Conservation (phyloP, 306 rosid genomes). For the Begonia masoniana region DNA sequence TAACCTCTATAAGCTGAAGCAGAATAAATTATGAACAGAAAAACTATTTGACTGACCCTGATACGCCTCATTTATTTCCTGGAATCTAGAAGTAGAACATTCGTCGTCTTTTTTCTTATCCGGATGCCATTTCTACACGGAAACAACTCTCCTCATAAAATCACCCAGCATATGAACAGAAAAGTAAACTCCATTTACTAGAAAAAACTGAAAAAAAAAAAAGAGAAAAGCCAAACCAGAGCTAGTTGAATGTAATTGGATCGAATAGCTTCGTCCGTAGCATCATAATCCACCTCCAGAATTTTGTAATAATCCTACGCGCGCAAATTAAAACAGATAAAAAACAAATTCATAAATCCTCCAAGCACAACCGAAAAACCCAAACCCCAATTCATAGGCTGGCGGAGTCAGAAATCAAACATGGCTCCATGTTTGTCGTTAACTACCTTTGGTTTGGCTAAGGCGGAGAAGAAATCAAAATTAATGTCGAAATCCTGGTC, state of each 20-base stretch:
- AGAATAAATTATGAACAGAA: not conserved
- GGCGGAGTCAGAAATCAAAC: not conserved
- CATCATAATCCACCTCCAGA: conserved; percentile 87
- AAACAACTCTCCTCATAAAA: conserved; percentile 1
- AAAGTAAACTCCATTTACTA: not conserved
- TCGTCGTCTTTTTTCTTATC: conserved; percentile 70
- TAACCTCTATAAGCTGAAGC: no score
- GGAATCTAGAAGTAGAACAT: conserved; percentile 58
- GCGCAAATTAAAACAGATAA: not conserved
- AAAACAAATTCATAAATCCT: not conserved
- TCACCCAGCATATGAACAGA: not conserved
- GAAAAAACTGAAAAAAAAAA: not conserved
- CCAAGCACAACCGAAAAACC: not conserved
- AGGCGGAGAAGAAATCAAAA: conserved; percentile 49
- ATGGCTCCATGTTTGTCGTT: no score
- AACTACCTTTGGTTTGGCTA: conserved; percentile 59
- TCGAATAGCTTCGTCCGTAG: conserved; percentile 67
- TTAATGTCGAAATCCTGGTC: conserved; percentile 39
- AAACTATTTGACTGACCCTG: conserved; percentile 29
- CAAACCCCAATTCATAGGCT: not conserved
- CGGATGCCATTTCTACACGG: conserved; percentile 89
- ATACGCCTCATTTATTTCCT: conserved; percentile 89
- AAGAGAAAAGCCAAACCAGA: conserved; percentile 36
- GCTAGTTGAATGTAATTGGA: conserved; percentile 88
- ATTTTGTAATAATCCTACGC: conserved; percentile 76